Percentiles rank a stretch among this genome's conserved stretches.
These are phyloP conservation scores for Selenicereus undatus DNA, from an alignment of 148 eudicot genomes.

Conservation along the genomic window DNA sequence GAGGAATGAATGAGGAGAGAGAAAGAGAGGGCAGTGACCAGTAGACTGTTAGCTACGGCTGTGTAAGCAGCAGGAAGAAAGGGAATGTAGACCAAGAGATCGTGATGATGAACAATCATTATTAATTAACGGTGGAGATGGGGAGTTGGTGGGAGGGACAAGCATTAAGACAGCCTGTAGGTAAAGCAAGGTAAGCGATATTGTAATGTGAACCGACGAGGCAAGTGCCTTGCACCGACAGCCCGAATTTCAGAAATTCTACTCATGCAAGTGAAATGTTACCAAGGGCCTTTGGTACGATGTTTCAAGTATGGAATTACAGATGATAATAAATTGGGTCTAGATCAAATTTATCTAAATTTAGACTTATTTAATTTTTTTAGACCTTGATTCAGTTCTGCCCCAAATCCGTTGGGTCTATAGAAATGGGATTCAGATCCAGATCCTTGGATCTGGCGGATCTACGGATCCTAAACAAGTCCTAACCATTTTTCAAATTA, in stretches of 20 bases:
- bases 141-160: background rate
- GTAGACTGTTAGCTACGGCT: slow-evolving; percentile 4
- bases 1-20: background rate
- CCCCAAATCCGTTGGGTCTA: too few relatives aligned
- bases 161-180: background rate
- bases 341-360: too few relatives aligned
- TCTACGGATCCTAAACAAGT: too few relatives aligned
- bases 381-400: too few relatives aligned
- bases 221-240: slow-evolving; percentile 32
- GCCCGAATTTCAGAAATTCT: background rate
- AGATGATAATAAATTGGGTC: too few relatives aligned
- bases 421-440: too few relatives aligned
- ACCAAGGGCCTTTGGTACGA: too few relatives aligned
- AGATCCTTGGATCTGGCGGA: too few relatives aligned
- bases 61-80: slow-evolving; percentile 15
- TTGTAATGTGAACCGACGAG: background rate
- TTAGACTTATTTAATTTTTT: too few relatives aligned
- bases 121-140: slow-evolving; percentile 14
- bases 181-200: background rate
- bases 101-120: background rate
- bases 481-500: too few relatives aligned
- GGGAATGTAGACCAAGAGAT: slow-evolving; percentile 5
- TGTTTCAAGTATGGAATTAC: too few relatives aligned
- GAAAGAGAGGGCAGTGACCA: background rate
- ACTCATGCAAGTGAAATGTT: background rate